Base-by-base conservation (phyloP, 1,284 basidiomycete species). In the Tremellales sp. region DNA sequence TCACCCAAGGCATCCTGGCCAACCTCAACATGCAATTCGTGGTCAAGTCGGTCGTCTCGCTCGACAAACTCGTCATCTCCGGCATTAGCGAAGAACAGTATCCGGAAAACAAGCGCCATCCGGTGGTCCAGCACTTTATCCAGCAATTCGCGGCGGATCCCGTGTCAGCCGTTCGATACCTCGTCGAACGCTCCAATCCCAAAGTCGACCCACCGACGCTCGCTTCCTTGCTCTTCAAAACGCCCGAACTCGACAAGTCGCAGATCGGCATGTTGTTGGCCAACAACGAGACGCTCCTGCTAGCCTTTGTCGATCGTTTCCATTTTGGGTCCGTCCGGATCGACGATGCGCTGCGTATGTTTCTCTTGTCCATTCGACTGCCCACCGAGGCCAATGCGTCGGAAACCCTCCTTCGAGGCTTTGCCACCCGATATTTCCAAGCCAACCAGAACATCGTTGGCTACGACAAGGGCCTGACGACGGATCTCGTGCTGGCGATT, bases 371-470 rank as follows among this genome's bases (percentile, higher is more conserved):
- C 19, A 68, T 97, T 44, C 79, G 86, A 60, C 70, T 90, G 29
- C 83, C 88, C 13, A 66, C 76, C 21, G 80, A 81, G 36, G 58
- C 81, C 2, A 78, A 80, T 51, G 76, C 88, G 1, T 77, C 88
- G 31, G 91, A 97, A 66, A 66, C 70, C 21, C 58, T 81, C 19
- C 70, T 82, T 24, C 56, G 69, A 16, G 81, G 84, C 9, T 93
- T 98, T 65, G 87, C 91, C 6, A 79, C 81, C 53, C 80, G 86
- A 22, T 98, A 92, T 87, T 86, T 87, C 56, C 83, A 86, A 49
- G 84, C 86, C n/a, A 98, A 99, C 66, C 80, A 82, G 13, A 77
- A 78, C 37, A 77, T 80, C 27, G 80, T 91, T 21, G 79, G 85
- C 2, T 91, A 84, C 61, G 85, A 87, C 71, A 83, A 81, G 62